phyloP scores from a whole-genome alignment of 768 basidiomycete species.

The Lentinula edodes region DNA sequence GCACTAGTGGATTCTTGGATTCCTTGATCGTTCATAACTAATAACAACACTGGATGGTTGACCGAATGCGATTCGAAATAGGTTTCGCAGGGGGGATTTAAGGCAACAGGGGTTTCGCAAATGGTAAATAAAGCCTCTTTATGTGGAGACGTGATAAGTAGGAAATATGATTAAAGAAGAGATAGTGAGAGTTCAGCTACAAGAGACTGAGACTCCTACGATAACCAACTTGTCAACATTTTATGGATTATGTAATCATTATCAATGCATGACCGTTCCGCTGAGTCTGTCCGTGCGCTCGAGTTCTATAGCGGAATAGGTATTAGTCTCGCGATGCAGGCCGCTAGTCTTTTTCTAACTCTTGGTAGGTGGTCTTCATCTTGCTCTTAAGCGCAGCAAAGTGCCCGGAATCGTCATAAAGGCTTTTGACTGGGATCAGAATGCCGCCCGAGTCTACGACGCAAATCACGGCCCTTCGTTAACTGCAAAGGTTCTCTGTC shows the following conservation, averaged over 20 bases:
- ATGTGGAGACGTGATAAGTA: neutral
- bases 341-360: neutral
- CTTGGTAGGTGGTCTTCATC: conserved; percentile 62
- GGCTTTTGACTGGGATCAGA: conserved; percentile 84
- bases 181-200: neutral
- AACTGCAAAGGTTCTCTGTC: conserved; percentile 40
- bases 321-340: conserved; percentile 15
- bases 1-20: neutral
- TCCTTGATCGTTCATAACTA: neutral
- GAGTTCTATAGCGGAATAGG: conserved; percentile 86
- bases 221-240: neutral
- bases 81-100: neutral
- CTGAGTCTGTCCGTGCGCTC: conserved; percentile 21
- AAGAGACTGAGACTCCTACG: neutral
- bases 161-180: neutral
- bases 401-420: conserved; percentile 44
- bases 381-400: conserved; percentile 51
- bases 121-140: neutral
- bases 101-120: no score
- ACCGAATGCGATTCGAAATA: neutral
- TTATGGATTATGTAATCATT: neutral
- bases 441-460: conserved; percentile 63
- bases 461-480: conserved; percentile 48
- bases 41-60: neutral
- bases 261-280: neutral